Evolutionary conservation across 352 stramenopile genomes (phyloP).

Genomic region (Phytophthora aleatoria): DNA sequence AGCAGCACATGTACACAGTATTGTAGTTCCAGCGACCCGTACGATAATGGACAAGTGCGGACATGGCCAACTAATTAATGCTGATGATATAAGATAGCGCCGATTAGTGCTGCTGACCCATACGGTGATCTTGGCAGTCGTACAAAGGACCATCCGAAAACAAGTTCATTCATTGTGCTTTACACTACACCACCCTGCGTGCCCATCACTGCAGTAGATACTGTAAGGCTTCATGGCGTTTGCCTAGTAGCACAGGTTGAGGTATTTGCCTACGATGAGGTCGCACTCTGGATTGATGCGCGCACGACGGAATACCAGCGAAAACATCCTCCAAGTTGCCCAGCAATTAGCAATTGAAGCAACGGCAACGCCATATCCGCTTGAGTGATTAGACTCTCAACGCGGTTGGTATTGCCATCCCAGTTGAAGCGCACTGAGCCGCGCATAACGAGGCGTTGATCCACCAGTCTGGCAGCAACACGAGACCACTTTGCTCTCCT

Average conservation of each 20-base stretch:
- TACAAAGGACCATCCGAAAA: too few species aligned
- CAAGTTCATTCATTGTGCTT: too few species aligned
- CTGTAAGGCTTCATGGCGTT: too few species aligned
- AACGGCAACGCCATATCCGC: conserved; percentile 8
- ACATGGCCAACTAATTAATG: not conserved
- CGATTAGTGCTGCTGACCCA: not conserved
- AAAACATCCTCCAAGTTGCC: conserved; percentile 3
- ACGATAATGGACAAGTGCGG: not conserved
- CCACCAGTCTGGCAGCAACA: not conserved
- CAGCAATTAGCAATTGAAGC: conserved; percentile 4
- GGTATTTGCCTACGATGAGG: not conserved
- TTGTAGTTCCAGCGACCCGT: too few species aligned
- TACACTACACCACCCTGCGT: too few species aligned
- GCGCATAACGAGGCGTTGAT: conserved; percentile 2
- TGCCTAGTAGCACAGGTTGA: not conserved
- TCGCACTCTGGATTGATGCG: conserved; percentile 1
- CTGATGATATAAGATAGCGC: not conserved
- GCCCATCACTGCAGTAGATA: too few species aligned
- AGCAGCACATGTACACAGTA: too few species aligned
- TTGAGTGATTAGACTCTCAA: conserved; percentile 3
- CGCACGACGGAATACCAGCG: not conserved
- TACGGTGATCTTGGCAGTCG: too few species aligned
- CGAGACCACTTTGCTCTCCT: not conserved
- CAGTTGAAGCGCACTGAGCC: conserved; percentile 1
- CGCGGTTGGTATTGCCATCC: not conserved